phyloP scores from a whole-genome alignment of 2,329 filamentous ascomycete genomes.

The Trichoderma oligosporum region DNA sequence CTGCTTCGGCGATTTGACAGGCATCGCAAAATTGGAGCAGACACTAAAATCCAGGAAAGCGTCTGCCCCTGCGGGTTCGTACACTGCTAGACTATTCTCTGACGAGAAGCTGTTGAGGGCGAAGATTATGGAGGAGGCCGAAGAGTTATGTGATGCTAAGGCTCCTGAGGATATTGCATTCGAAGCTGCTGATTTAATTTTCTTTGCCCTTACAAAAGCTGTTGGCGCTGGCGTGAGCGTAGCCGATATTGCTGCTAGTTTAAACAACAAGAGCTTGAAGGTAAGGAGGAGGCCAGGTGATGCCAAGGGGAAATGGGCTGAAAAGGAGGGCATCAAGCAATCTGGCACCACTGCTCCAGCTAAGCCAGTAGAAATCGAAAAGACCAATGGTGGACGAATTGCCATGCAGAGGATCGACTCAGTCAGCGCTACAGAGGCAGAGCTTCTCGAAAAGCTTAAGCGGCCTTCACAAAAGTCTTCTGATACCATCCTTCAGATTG shows the following conservation, averaged over 20 bases:
- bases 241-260: constrained; percentile 84
- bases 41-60: constrained; percentile 78
- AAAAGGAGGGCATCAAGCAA: constrained; percentile 66
- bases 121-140: constrained; percentile 98
- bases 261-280: constrained; percentile 93
- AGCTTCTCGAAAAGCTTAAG: constrained; percentile 72
- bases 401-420: constrained; percentile 78
- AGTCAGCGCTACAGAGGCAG: constrained; percentile 56
- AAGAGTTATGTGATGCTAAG: constrained; percentile 85
- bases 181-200: constrained; percentile 91
- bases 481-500: constrained; percentile 88
- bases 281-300: constrained; percentile 90
- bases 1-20: constrained; percentile 83
- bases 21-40: constrained; percentile 80
- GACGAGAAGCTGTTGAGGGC: constrained; percentile 85
- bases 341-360: constrained; percentile 35
- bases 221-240: constrained; percentile 78
- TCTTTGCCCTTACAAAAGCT: constrained; percentile 91
- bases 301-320: constrained; percentile 88
- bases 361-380: constrained; percentile 34
- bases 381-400: constrained; percentile 54
- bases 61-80: constrained; percentile 83
- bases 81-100: constrained; percentile 88
- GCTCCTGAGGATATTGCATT: constrained; percentile 82
- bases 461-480: constrained; percentile 91